Conservation (phyloP, 108 stramenopile species). For the Tribonema minus region DNA sequence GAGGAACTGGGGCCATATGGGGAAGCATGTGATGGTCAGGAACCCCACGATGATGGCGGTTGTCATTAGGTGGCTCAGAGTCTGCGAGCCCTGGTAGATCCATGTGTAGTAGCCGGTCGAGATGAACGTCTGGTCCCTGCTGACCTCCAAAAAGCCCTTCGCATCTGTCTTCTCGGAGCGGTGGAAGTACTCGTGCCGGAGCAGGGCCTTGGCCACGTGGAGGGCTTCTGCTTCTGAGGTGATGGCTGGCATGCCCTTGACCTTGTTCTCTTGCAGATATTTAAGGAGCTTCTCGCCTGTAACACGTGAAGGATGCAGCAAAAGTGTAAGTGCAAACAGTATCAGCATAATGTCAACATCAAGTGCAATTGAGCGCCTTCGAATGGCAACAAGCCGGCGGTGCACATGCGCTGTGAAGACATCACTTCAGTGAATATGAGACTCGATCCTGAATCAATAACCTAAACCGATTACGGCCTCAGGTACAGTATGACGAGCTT, state of each 20-base stretch:
- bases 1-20: constrained; percentile 93
- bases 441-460: too few relatives aligned
- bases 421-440: too few relatives aligned
- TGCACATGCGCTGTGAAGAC: too few relatives aligned
- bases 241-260: constrained; percentile 77
- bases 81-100: constrained; percentile 92
- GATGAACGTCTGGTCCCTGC: constrained; percentile 60
- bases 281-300: constrained; percentile 72
- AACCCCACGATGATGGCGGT: constrained; percentile 81
- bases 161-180: constrained; percentile 85
- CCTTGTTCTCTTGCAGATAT: constrained; percentile 82
- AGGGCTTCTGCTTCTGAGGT: constrained; percentile 71
- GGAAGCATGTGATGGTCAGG: constrained; percentile 89
- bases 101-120: constrained; percentile 91
- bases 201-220: constrained; percentile 71
- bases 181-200: constrained; percentile 72
- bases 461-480: too few relatives aligned
- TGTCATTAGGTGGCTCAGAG: constrained; percentile 85
- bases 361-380: too few relatives aligned
- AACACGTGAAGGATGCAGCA: neutral
- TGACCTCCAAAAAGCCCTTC: constrained; percentile 54
- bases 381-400: too few relatives aligned
- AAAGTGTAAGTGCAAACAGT: neutral
- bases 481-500: too few relatives aligned
- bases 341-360: too few relatives aligned